These are phyloP conservation scores for Carex kokanica DNA, from an alignment of 176 grass and related monocot species.

Conservation along the genomic window DNA sequence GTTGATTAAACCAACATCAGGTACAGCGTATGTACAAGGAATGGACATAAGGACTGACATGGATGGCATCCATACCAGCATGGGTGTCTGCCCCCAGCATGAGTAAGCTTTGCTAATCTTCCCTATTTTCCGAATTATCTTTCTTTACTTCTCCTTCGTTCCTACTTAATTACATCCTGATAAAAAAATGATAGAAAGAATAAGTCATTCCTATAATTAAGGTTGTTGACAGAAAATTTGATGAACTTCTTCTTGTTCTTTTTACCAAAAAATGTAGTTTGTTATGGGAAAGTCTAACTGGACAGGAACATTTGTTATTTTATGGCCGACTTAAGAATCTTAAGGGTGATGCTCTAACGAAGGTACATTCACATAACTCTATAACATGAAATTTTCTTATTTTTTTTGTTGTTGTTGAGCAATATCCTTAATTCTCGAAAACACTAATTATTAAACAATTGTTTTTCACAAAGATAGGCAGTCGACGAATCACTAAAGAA, in stretches of 20 bases:
- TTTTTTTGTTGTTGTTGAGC: not conserved
- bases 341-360: conserved; percentile 33
- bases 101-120: conserved; percentile 41
- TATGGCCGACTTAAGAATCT: conserved; percentile 89
- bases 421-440: not conserved
- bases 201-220: not conserved
- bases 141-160: not conserved
- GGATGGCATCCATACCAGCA: conserved; percentile 60
- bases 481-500: conserved; percentile 61
- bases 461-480: not conserved
- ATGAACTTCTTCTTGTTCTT: not conserved
- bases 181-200: not conserved
- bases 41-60: conserved; percentile 70
- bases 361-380: not conserved
- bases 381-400: not conserved
- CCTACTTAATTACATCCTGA: not conserved
- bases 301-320: conserved; percentile 72
- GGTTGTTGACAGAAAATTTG: not conserved
- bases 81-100: conserved; percentile 88
- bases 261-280: conserved; percentile 42
- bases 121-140: not conserved
- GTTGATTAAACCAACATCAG: conserved; percentile 43
- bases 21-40: conserved; percentile 81
- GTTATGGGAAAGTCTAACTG: conserved; percentile 75
- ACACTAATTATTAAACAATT: not conserved